Conservation (phyloP, 345 rosid genomes). For the Crucihimalaya himalaica region DNA sequence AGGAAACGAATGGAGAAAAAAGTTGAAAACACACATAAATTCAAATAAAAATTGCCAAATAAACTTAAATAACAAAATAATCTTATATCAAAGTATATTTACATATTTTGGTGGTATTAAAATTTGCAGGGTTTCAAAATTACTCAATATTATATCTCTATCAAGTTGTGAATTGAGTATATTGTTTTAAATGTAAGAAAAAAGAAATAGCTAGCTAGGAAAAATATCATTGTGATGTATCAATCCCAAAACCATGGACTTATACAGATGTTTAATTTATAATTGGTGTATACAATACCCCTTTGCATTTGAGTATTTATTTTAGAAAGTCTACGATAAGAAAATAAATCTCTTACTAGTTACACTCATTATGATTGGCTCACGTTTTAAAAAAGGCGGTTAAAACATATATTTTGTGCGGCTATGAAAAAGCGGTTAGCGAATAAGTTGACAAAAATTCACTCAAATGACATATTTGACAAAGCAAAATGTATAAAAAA, state of each 20-base stretch:
- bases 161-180: no score
- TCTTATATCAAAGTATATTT: no score
- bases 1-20: neutral
- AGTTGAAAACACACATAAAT: no score
- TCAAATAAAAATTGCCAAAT: no score
- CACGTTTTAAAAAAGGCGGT: no score
- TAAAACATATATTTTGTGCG: no score
- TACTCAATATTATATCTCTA: no score
- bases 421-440: neutral
- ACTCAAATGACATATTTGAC: neutral
- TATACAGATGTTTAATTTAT: neutral
- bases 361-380: neutral
- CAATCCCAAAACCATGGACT: slow-evolving; percentile 16
- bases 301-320: neutral
- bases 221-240: slow-evolving; percentile 1
- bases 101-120: no score
- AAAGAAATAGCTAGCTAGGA: neutral
- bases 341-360: neutral
- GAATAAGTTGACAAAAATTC: neutral
- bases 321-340: slow-evolving; percentile 10
- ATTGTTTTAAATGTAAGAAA: neutral
- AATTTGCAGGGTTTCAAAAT: no score
- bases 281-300: neutral
- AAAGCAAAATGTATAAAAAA: neutral
- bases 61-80: no score